Percentiles rank a stretch among this genome's conserved stretches.
phyloP scores from a whole-genome alignment of 768 basidiomycete species.

The Dioszegia hungarica region DNA sequence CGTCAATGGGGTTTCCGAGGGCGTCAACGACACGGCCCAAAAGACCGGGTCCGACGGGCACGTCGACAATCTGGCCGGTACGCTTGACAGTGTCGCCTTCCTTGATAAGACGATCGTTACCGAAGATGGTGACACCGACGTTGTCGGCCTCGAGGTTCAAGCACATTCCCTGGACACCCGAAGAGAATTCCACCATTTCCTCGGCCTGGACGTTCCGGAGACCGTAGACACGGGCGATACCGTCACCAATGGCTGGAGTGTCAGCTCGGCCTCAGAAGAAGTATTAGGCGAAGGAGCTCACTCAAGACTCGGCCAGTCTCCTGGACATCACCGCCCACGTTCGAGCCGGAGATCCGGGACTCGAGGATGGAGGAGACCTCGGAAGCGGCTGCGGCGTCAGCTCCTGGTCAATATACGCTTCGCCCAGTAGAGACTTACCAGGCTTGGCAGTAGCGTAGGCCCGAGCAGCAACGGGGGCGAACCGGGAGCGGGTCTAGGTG shows the following conservation, averaged over 20 bases:
- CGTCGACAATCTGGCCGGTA: slow-evolving; percentile 99
- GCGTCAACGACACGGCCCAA: slow-evolving; percentile 99
- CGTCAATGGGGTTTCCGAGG: slow-evolving; percentile 99
- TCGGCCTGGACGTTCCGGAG: slow-evolving; percentile 97
- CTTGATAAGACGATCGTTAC: slow-evolving; percentile 81
- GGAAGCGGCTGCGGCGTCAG: slow-evolving; percentile 68
- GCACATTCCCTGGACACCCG: slow-evolving; percentile 99
- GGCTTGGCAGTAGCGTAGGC: slow-evolving; percentile 98
- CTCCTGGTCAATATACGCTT: not conserved
- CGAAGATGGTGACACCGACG: slow-evolving; percentile 99
- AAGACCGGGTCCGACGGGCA: slow-evolving; percentile 93
- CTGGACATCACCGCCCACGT: slow-evolving; percentile 89
- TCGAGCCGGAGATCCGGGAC: slow-evolving; percentile 90
- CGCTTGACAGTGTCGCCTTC: slow-evolving; percentile 99
- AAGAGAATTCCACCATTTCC: slow-evolving; percentile 99
- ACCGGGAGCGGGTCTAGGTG: slow-evolving; percentile 46
- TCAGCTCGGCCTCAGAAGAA: not conserved
- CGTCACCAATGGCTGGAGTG: slow-evolving; percentile 90
- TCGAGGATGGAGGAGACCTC: slow-evolving; percentile 99
- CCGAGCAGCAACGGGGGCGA: slow-evolving; percentile 54
- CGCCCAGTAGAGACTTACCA: slow-evolving; percentile 59
- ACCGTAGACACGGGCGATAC: slow-evolving; percentile 90
- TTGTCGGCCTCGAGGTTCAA: slow-evolving; percentile 99
- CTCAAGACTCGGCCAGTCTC: slow-evolving; percentile 99
- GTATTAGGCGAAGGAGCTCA: slow-evolving; percentile 53